Conservation (phyloP, 495 filamentous ascomycete genomes). For the Hyaloscypha bicolor region DNA sequence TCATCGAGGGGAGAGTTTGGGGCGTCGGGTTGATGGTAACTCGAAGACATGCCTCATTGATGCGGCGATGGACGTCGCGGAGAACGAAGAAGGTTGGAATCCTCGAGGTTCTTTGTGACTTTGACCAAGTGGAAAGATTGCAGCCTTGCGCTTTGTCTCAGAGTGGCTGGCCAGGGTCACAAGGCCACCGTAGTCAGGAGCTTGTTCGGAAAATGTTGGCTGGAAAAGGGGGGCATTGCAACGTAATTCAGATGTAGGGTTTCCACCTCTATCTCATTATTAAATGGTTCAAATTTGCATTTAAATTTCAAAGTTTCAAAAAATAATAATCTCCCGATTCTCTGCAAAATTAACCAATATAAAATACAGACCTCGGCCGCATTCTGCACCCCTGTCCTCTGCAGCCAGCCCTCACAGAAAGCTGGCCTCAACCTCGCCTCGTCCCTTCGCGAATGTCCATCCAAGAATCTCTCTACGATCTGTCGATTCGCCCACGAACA, state of each 20-base stretch:
- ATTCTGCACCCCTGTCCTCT: not conserved
- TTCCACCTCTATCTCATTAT: not conserved
- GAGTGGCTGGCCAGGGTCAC: not conserved
- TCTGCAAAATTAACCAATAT: not conserved
- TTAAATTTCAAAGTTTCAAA: not conserved
- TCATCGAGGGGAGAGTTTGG: conserved; percentile 54
- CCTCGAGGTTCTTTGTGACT: not conserved
- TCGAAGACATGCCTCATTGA: conserved; percentile 54
- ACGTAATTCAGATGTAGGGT: not conserved
- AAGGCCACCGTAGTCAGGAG: conserved; percentile 10
- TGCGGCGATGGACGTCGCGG: conserved; percentile 19
- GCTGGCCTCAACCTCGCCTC: conserved; percentile 28
- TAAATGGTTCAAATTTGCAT: not conserved
- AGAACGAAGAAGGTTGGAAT: conserved; percentile 7
- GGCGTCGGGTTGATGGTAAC: conserved; percentile 45
- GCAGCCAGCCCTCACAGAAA: conserved; percentile 10
- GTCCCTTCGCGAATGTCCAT: not conserved
- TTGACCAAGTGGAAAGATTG: conserved; percentile 10
- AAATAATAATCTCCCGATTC: not conserved
- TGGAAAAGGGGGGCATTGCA: not conserved
- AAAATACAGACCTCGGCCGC: not conserved
- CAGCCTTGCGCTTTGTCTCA: conserved; percentile 28
- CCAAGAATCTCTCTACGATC: conserved; percentile 4
- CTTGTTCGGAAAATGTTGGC: not conserved
- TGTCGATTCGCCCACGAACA: not conserved